Evolutionary conservation across 441 rosid species (phyloP).

Genomic region (Erodium texanum): DNA sequence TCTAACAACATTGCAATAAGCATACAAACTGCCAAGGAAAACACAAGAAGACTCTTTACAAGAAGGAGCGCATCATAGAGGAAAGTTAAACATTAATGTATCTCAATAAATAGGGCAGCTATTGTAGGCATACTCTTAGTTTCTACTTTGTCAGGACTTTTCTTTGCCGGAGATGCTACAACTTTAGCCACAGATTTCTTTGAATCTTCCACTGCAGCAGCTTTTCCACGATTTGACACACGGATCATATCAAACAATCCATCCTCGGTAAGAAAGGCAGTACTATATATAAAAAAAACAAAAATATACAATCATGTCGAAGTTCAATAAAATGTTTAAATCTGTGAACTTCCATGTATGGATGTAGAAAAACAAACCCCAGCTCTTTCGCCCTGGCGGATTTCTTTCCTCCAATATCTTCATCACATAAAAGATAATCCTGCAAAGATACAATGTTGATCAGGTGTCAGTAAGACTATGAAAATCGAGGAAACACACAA

Average conservation of each 20-base stretch:
- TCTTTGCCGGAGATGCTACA: slow-evolving; percentile 34
- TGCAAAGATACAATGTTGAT: slow-evolving; percentile 36
- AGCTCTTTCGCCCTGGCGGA: slow-evolving; percentile 87
- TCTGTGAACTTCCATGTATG: neutral
- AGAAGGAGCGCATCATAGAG: neutral
- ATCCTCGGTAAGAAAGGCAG: slow-evolving; percentile 79
- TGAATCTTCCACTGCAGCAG: slow-evolving; percentile 29
- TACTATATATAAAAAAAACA: slow-evolving; percentile 33
- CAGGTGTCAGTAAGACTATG: slow-evolving; percentile 15
- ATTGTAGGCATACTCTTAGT: slow-evolving; percentile 36
- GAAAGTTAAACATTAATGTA: neutral
- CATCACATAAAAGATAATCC: slow-evolving; percentile 94
- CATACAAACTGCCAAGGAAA: neutral
- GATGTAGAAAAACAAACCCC: slow-evolving; percentile 43
- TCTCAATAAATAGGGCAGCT: slow-evolving; percentile 12
- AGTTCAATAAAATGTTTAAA: slow-evolving; percentile 15
- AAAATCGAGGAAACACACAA: slow-evolving; percentile 14
- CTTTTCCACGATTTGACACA: slow-evolving; percentile 45
- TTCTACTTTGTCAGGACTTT: slow-evolving; percentile 53
- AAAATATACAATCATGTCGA: slow-evolving; percentile 10
- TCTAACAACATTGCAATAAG: neutral
- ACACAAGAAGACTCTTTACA: neutral
- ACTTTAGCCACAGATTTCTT: slow-evolving; percentile 33
- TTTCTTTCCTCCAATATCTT: slow-evolving; percentile 82
- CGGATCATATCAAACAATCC: slow-evolving; percentile 76